Evolutionary conservation across 257 asterid genomes (phyloP).

Genomic region (Ligustrum vulgare): DNA sequence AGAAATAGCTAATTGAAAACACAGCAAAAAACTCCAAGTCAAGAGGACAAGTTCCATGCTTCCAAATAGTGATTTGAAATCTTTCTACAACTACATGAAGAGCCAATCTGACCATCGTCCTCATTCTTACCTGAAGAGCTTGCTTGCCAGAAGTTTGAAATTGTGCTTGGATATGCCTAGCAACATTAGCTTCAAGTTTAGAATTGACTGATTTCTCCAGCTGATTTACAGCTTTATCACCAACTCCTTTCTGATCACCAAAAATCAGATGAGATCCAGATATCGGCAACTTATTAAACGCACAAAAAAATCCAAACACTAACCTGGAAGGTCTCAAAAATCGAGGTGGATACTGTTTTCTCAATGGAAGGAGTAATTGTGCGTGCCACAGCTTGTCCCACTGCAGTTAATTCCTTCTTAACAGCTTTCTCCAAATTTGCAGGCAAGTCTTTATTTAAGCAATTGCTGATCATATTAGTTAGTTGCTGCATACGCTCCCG

Average conservation of each 20-base stretch:
- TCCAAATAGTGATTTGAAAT: background rate
- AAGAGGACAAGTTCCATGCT: no score
- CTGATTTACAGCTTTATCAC: conserved; percentile 86
- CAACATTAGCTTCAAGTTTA: conserved; percentile 82
- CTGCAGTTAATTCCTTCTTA: conserved; percentile 68
- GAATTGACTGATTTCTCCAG: conserved; percentile 83
- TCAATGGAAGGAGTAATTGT: conserved; percentile 66
- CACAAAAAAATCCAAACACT: conserved; percentile 1
- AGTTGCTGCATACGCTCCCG: background rate
- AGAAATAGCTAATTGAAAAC: background rate
- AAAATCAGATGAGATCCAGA: conserved; percentile 25
- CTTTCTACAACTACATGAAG: background rate
- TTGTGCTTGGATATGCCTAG: conserved; percentile 84
- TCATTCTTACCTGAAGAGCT: conserved; percentile 74
- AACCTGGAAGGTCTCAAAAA: conserved; percentile 84
- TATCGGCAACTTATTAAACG: background rate
- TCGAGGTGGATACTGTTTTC: conserved; percentile 68
- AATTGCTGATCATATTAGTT: background rate
- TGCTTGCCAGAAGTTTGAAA: conserved; percentile 97
- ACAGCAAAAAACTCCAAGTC: background rate
- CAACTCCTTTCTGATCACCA: conserved; percentile 82
- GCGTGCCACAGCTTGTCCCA: conserved; percentile 82
- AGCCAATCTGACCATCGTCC: background rate
- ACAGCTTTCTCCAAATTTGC: conserved; percentile 64
- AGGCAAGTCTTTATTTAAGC: background rate